phyloP scores from a whole-genome alignment of 306 rosid genomes.

The Vicia villosa region DNA sequence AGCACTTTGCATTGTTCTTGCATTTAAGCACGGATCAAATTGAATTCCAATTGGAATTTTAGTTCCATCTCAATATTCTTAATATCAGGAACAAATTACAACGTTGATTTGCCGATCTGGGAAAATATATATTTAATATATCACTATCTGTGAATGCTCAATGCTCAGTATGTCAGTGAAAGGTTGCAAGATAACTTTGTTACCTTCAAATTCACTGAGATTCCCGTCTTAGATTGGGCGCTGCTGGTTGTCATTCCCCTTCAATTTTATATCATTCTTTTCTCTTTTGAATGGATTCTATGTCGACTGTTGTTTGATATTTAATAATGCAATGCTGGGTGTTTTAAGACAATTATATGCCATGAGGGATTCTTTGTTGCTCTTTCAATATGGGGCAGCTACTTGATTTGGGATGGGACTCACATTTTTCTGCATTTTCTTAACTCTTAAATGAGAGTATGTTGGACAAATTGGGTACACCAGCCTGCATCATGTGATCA shows the following conservation, averaged over 20 bases:
- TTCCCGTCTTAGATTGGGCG: conserved; percentile 12
- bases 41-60: not conserved
- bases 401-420: conserved; percentile 20
- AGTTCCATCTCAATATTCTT: conserved; percentile 13
- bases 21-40: conserved; percentile 3
- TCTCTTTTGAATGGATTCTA: not conserved
- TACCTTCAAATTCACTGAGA: conserved; percentile 10
- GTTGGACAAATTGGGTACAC: conserved; percentile 33
- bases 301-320: conserved; percentile 7
- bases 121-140: not conserved
- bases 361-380: not conserved
- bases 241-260: conserved; percentile 1
- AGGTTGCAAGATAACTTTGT: conserved; percentile 23
- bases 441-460: conserved; percentile 1
- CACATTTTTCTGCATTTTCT: conserved; percentile 28
- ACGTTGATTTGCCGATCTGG: conserved; percentile 7
- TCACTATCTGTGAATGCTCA: conserved; percentile 2
- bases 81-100: conserved; percentile 1
- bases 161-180: conserved; percentile 20
- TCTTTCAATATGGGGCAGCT: conserved; percentile 23
- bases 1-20: conserved; percentile 14
- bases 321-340: conserved; percentile 20
- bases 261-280: conserved; percentile 6
- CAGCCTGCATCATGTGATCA: conserved; percentile 34
- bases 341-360: not conserved